Conservation (phyloP, 2,329 filamentous ascomycete species). For the Trichophyton schoenleinii region DNA sequence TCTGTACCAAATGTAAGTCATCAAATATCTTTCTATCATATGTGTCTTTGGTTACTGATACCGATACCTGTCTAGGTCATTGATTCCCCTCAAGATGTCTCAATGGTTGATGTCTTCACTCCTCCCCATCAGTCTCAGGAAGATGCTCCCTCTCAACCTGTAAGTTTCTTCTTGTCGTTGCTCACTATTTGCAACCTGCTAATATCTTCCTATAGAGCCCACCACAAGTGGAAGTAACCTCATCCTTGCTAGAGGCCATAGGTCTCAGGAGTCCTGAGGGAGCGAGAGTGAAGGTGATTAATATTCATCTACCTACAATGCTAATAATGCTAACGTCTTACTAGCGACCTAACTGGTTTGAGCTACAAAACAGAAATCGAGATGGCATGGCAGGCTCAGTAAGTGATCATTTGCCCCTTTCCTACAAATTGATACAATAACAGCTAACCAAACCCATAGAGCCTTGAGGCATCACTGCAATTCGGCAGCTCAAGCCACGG, state of each 20-base stretch:
- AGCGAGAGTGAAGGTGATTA: not conserved
- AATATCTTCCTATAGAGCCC: not conserved
- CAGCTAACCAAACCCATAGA: not conserved
- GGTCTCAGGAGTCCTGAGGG: not conserved
- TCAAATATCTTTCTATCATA: not conserved
- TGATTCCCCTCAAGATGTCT: not conserved
- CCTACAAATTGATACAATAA: not conserved
- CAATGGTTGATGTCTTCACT: conserved; percentile 1
- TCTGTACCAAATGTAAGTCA: not conserved
- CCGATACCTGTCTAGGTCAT: not conserved
- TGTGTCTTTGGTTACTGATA: not conserved
- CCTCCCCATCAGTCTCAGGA: not conserved
- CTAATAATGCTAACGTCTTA: not conserved
- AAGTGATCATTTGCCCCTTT: not conserved
- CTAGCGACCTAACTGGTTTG: not conserved
- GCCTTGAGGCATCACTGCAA: not conserved
- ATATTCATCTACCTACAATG: not conserved
- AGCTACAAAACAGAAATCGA: not conserved
- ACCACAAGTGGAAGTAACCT: not conserved
- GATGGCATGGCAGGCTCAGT: not conserved
- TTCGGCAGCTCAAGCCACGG: not conserved
- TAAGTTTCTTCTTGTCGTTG: not conserved
- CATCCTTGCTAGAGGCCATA: not conserved
- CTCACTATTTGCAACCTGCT: not conserved
- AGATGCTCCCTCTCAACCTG: not conserved